Evolutionary conservation across 106 monocot species (phyloP).

Genomic region (Platanthera zijinensis): DNA sequence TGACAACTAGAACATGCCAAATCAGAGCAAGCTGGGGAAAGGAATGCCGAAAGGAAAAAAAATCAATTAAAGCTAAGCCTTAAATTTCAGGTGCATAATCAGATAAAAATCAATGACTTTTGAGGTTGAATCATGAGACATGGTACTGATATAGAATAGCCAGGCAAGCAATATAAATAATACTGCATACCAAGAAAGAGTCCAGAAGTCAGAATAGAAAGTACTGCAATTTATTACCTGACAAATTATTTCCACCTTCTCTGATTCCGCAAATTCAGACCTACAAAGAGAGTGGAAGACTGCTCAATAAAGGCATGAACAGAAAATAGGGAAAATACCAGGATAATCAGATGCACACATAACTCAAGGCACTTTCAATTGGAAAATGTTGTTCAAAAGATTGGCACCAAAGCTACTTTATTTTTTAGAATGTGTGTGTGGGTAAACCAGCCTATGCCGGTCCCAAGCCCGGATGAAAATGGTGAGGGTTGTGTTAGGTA

Average conservation of each 20-base stretch:
- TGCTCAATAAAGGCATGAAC: not conserved
- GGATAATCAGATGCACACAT: not conserved
- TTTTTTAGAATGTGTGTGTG: not conserved
- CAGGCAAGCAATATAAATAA: not conserved
- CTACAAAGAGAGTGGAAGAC: not conserved
- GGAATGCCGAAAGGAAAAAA: not conserved
- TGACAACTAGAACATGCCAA: not conserved
- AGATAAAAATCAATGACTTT: not conserved
- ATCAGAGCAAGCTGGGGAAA: not conserved
- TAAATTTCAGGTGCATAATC: not conserved
- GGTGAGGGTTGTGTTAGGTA: too few relatives aligned
- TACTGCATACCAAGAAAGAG: not conserved
- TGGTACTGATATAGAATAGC: not conserved
- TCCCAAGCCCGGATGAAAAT: too few relatives aligned
- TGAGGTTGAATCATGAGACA: not conserved
- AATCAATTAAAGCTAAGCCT: not conserved
- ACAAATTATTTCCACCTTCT: not conserved
- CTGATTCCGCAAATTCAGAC: conserved; percentile 3
- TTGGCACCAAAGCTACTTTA: not conserved
- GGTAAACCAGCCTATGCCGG: too few relatives aligned
- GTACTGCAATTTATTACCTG: conserved; percentile 1
- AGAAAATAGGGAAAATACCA: not conserved
- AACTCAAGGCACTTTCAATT: not conserved
- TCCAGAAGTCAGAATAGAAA: conserved; percentile 2
- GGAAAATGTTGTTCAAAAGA: not conserved